These are phyloP conservation scores for Botrytis elliptica DNA, from an alignment of 2,329 filamentous ascomycete genomes.

Conservation along the genomic window DNA sequence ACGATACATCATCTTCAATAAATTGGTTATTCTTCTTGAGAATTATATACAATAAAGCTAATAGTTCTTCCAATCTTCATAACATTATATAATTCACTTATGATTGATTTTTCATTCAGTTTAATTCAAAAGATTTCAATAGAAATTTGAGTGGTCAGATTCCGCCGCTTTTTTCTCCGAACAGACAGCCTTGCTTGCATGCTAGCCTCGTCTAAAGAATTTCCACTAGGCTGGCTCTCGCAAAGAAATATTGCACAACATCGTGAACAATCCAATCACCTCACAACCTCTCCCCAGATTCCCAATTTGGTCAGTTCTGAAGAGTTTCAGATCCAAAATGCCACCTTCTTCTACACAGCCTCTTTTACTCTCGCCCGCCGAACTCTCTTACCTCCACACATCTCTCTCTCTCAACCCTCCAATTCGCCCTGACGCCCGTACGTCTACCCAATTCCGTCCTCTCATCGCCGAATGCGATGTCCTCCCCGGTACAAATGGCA, in stretches of 20 bases:
- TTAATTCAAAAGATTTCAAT: neutral
- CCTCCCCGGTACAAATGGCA: slow-evolving; percentile 85
- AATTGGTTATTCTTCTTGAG: neutral
- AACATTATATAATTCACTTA: neutral
- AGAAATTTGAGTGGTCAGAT: neutral
- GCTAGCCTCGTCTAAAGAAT: slow-evolving; percentile 24
- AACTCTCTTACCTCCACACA: slow-evolving; percentile 91
- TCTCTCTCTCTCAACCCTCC: slow-evolving; percentile 80
- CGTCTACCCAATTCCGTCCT: slow-evolving; percentile 83
- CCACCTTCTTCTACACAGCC: slow-evolving; percentile 56
- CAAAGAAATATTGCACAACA: slow-evolving; percentile 16
- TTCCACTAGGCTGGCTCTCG: slow-evolving; percentile 8
- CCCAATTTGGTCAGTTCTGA: neutral
- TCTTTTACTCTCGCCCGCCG: slow-evolving; percentile 84
- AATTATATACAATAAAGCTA: neutral
- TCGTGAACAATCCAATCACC: neutral
- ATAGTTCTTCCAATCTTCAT: neutral
- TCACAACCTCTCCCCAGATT: neutral
- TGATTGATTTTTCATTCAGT: neutral
- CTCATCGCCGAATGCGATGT: slow-evolving; percentile 88
- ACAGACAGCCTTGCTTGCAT: neutral
- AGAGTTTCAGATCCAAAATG: slow-evolving; percentile 43
- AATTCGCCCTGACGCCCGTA: slow-evolving; percentile 83
- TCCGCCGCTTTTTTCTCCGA: neutral
- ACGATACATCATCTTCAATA: neutral